Evolutionary conservation across 2,329 filamentous ascomycete species (phyloP).

Genomic region (Xylariales sp.): DNA sequence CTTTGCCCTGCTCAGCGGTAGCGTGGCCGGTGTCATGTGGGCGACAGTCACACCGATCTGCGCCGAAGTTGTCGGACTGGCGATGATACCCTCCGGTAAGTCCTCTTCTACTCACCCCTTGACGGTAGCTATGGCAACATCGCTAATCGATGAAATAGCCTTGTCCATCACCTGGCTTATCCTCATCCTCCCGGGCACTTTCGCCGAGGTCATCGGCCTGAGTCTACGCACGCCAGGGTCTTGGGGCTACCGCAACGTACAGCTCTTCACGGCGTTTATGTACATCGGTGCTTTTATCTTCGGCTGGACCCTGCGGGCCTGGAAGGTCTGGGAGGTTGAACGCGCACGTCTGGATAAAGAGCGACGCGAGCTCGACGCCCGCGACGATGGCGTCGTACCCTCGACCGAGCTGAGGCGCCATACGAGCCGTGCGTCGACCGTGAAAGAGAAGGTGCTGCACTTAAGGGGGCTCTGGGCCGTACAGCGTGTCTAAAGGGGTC

Average conservation of each 20-base stretch:
- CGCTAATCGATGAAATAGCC: conserved; percentile 46
- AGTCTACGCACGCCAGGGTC: conserved; percentile 59
- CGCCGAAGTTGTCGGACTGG: conserved; percentile 79
- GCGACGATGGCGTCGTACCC: conserved; percentile 43
- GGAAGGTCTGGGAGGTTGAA: conserved; percentile 57
- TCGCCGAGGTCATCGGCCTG: conserved; percentile 72
- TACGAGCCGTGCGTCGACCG: conserved; percentile 32
- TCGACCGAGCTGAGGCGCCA: conserved; percentile 36
- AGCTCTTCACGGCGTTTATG: conserved; percentile 71
- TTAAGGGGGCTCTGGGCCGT: conserved; percentile 45
- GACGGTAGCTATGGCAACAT: neutral
- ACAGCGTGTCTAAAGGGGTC: conserved; percentile 40
- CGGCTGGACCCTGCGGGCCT: conserved; percentile 56
- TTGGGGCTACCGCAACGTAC: conserved; percentile 62
- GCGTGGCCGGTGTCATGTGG: conserved; percentile 78
- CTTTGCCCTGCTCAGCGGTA: conserved; percentile 74
- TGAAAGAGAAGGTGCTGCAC: conserved; percentile 39
- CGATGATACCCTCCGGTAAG: conserved; percentile 71
- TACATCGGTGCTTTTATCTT: conserved; percentile 67
- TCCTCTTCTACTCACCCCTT: neutral
- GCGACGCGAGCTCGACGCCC: conserved; percentile 47
- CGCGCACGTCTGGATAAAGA: conserved; percentile 46
- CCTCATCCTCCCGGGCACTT: conserved; percentile 77
- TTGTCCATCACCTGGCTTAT: conserved; percentile 79
- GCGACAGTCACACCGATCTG: conserved; percentile 75